A percentile compares a stretch with the other conserved stretches of the same genome.
phyloP scores from a whole-genome alignment of 177 flowering plant species.

The Vitis hybrid region DNA sequence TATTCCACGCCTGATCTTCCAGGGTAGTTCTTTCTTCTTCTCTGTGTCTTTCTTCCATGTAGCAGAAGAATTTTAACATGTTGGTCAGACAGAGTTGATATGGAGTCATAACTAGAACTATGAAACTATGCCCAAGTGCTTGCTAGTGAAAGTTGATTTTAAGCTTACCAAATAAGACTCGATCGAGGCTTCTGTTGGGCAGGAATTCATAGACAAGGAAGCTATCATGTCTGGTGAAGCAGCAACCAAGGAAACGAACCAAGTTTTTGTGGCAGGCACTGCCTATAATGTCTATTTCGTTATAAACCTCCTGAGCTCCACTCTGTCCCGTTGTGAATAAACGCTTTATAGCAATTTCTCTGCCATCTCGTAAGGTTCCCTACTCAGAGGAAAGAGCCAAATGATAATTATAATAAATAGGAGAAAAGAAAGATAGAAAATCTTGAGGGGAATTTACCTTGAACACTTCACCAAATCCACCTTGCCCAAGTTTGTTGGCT shows the following conservation, averaged over 20 bases:
- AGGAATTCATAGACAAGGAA: slow-evolving; percentile 54
- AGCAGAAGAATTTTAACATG: slow-evolving; percentile 4
- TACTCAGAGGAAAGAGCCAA: slow-evolving; percentile 7
- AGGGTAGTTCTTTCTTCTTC: slow-evolving; percentile 46
- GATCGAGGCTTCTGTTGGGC: slow-evolving; percentile 47
- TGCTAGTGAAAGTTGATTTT: neutral
- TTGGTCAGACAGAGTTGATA: neutral
- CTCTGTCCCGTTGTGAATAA: slow-evolving; percentile 21
- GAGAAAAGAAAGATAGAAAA: neutral
- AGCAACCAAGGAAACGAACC: slow-evolving; percentile 53
- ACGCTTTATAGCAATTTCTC: slow-evolving; percentile 59
- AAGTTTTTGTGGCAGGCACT: slow-evolving; percentile 48
- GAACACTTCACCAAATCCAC: slow-evolving; percentile 63
- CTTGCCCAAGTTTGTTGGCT: slow-evolving; percentile 53
- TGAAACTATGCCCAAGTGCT: neutral
- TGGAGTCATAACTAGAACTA: too few relatives aligned
- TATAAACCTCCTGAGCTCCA: slow-evolving; percentile 23
- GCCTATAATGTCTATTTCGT: slow-evolving; percentile 52
- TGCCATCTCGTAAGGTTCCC: slow-evolving; percentile 58
- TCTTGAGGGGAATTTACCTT: slow-evolving; percentile 21
- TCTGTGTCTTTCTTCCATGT: slow-evolving; percentile 43
- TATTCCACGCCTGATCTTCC: slow-evolving; percentile 47
- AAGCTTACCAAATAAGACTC: slow-evolving; percentile 42
- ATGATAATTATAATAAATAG: neutral
- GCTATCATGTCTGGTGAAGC: slow-evolving; percentile 32